Conservation (phyloP, 2,329 filamentous ascomycete species). For the Ophiobolus disseminans region DNA sequence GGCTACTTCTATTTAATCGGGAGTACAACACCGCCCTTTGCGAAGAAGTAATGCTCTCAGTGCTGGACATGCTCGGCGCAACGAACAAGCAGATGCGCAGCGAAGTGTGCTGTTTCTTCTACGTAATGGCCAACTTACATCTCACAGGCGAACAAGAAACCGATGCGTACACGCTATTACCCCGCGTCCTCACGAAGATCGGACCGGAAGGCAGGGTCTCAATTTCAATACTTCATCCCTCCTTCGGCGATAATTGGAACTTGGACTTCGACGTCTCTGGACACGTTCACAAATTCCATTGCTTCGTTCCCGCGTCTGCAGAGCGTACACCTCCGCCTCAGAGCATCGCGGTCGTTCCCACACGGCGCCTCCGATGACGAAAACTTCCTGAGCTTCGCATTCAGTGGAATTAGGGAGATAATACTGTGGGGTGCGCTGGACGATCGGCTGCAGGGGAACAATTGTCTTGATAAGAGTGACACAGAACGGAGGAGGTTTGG, state of each 20-base stretch:
- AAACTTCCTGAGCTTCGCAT: neutral
- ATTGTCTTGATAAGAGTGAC: too few species aligned
- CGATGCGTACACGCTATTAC: neutral
- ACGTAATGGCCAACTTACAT: neutral
- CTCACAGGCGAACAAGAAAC: neutral
- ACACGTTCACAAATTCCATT: neutral
- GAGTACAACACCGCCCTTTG: too few species aligned
- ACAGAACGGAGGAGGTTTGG: too few species aligned
- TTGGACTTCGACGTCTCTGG: too few species aligned
- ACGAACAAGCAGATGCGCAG: neutral
- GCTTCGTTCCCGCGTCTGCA: neutral
- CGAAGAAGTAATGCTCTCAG: too few species aligned
- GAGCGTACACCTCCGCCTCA: neutral
- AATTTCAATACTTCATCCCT: too few species aligned
- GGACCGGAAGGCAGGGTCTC: too few species aligned
- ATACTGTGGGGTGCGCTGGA: neutral
- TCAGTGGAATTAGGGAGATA: neutral
- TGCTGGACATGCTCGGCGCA: neutral
- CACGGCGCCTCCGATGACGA: neutral
- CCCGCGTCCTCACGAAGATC: too few species aligned
- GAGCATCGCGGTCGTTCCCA: too few species aligned
- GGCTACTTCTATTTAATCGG: too few species aligned
- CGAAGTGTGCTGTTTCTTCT: neutral
- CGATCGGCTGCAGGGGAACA: neutral
- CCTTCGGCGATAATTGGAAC: too few species aligned